These are phyloP conservation scores for Magnusiomyces suaveolens DNA, from an alignment of 1,139 yeast genomes.

Conservation along the genomic window DNA sequence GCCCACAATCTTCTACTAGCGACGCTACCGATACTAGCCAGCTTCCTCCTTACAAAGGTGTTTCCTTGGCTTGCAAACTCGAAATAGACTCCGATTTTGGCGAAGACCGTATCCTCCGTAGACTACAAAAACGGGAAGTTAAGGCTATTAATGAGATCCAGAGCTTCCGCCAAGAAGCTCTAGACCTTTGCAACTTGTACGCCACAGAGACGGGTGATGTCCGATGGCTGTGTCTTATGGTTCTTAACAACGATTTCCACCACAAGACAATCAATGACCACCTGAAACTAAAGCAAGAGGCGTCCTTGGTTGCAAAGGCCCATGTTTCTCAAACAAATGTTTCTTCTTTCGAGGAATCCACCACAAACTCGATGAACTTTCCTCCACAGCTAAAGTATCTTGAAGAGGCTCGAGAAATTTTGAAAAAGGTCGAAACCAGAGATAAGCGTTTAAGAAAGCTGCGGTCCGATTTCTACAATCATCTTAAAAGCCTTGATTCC, in stretches of 20 bases:
- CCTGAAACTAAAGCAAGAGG: background rate
- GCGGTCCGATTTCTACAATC: background rate
- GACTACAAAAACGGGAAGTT: conserved; percentile 3
- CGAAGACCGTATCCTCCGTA: conserved; percentile 2
- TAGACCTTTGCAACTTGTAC: background rate
- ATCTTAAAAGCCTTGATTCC: no score
- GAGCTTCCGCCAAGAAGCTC: background rate
- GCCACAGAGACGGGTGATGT: background rate
- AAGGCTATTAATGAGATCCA: conserved; percentile 1
- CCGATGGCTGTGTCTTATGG: background rate
- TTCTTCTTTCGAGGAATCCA: no score
- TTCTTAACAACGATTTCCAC: background rate
- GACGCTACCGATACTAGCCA: background rate
- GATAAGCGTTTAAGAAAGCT: background rate
- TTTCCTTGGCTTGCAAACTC: background rate
- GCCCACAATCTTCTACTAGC: background rate
- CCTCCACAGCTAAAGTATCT: background rate
- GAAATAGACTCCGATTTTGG: background rate
- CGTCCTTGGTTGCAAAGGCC: background rate
- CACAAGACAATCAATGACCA: background rate
- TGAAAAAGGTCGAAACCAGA: background rate
- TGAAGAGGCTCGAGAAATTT: background rate
- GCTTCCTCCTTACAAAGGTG: conserved; percentile 2
- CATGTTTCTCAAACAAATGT: background rate
- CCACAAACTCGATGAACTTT: background rate